phyloP scores from a whole-genome alignment of 2,329 filamentous ascomycete genomes.

The Aspergillus sp. region DNA sequence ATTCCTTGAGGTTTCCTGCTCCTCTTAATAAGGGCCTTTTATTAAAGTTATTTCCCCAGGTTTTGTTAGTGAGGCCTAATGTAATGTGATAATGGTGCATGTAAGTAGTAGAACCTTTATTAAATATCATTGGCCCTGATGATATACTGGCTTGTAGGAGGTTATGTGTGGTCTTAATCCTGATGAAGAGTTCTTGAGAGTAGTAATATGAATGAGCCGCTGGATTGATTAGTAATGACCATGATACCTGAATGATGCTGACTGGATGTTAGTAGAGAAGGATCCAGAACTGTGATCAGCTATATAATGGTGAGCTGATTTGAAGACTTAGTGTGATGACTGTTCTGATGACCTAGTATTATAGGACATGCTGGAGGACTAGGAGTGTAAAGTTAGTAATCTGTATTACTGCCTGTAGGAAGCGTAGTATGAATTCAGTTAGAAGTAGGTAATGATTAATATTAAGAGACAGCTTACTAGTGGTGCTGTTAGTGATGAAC shows the following conservation, averaged over 20 bases:
- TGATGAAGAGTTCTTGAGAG: slow-evolving; percentile 10
- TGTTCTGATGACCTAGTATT: slow-evolving; percentile 4
- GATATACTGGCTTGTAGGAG: slow-evolving; percentile 12
- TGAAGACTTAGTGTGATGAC: slow-evolving; percentile 4
- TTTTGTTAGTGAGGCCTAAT: no score
- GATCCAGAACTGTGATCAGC: slow-evolving; percentile 11
- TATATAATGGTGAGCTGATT: slow-evolving; percentile 5
- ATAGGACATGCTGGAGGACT: slow-evolving; percentile 4
- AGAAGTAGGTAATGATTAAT: slow-evolving; percentile 13
- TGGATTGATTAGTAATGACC: slow-evolving; percentile 14
- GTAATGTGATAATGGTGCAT: no score
- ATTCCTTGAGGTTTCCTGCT: no score
- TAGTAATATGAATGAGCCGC: slow-evolving; percentile 11
- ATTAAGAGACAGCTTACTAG: slow-evolving; percentile 11
- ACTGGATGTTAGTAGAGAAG: slow-evolving; percentile 10
- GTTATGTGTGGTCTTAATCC: slow-evolving; percentile 15
- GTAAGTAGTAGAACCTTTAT: slow-evolving; percentile 17
- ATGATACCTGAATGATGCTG: slow-evolving; percentile 11
- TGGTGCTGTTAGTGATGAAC: slow-evolving; percentile 5
- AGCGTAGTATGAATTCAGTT: slow-evolving; percentile 7
- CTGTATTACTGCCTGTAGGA: slow-evolving; percentile 4
- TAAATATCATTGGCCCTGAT: slow-evolving; percentile 14
- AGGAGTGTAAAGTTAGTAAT: slow-evolving; percentile 10
- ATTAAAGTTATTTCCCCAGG: no score
- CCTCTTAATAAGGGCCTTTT: no score